Conservation (phyloP, 106 monocot genomes). For the Phalaenopsis equestris region DNA sequence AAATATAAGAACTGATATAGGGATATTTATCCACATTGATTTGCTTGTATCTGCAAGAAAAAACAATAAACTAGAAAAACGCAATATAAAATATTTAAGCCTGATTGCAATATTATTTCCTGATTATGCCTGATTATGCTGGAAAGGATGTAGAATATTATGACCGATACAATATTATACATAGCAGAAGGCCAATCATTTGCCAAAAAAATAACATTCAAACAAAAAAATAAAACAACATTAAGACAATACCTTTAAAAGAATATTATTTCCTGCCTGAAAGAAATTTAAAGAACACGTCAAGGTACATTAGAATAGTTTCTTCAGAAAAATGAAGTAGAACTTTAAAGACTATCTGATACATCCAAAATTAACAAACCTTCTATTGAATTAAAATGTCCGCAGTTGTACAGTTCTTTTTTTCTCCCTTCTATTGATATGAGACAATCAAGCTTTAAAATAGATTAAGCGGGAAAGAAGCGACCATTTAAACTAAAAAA, state of each 20-base stretch:
- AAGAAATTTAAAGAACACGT: not conserved
- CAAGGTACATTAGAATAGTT: no score
- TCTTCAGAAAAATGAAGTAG: not conserved
- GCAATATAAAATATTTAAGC: not conserved
- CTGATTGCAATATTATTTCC: no score
- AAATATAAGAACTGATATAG: constrained; percentile 83
- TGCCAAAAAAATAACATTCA: not conserved
- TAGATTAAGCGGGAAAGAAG: not conserved
- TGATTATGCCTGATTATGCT: no score
- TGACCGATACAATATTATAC: not conserved
- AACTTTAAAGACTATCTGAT: not conserved
- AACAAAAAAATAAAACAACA: not conserved
- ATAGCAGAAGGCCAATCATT: not conserved
- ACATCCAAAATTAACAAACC: not conserved
- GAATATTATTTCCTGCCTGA: not conserved
- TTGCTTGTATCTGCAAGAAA: constrained; percentile 83
- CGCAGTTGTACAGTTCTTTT: not conserved
- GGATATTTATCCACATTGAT: constrained; percentile 96
- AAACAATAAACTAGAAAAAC: not conserved
- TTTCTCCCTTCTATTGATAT: not conserved
- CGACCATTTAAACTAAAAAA: not conserved
- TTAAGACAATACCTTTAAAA: not conserved
- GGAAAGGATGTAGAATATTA: not conserved
- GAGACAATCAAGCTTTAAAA: not conserved
- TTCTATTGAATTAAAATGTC: not conserved